Conservation (phyloP, 768 basidiomycete species). For the Russula emetica region DNA sequence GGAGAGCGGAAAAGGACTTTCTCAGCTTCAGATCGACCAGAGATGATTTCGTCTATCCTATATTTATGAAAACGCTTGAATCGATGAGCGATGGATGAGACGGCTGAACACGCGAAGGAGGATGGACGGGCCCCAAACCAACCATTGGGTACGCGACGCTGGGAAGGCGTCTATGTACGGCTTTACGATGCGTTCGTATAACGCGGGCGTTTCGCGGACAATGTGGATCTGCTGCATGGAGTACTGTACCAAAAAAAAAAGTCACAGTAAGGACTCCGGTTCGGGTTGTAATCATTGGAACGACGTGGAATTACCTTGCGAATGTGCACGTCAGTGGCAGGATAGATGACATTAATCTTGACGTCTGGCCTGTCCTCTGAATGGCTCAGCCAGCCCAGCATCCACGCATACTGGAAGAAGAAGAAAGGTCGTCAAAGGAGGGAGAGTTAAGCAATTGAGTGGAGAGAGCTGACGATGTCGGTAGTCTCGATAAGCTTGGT, state of each 20-base stretch:
- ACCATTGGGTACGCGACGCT: conserved; percentile 78
- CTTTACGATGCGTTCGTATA: conserved; percentile 66
- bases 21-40: conserved; percentile 67
- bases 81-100: not conserved
- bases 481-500: conserved; percentile 53
- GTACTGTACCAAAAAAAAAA: conserved; percentile 61
- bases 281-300: not conserved
- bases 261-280: not conserved
- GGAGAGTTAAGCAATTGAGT: too few relatives aligned
- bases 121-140: conserved; percentile 52
- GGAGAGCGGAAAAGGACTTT: conserved; percentile 60
- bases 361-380: conserved; percentile 52
- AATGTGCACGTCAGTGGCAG: conserved; percentile 87
- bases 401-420: conserved; percentile 67
- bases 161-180: conserved; percentile 81
- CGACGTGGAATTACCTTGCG: conserved; percentile 51
- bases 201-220: conserved; percentile 76
- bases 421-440: conserved; percentile 23
- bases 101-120: not conserved
- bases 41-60: conserved; percentile 85
- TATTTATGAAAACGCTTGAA: not conserved
- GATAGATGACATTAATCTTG: conserved; percentile 80
- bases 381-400: conserved; percentile 63
- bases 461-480: conserved; percentile 53
- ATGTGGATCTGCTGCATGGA: conserved; percentile 65